These are phyloP conservation scores for Carex arenaria DNA, from an alignment of 202 grass and related monocot species.

Conservation along the genomic window DNA sequence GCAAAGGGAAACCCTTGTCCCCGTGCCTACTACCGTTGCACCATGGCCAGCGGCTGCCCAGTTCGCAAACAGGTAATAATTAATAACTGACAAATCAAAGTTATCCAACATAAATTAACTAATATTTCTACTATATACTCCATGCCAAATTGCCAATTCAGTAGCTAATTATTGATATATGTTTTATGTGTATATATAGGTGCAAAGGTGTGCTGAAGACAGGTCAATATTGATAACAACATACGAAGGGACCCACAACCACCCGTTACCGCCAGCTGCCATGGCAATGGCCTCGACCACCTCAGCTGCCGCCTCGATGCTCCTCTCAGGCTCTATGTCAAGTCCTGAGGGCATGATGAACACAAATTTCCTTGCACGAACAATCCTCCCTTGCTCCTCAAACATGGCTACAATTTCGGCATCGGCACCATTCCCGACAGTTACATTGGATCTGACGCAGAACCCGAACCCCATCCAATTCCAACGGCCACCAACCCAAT, in stretches of 20 bases:
- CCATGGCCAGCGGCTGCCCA: conserved; percentile 85
- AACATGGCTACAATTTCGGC: conserved; percentile 92
- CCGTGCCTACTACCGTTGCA: conserved; percentile 92
- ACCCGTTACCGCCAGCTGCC: conserved; percentile 80
- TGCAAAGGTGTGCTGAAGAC: conserved; percentile 89
- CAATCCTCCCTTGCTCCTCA: conserved; percentile 77
- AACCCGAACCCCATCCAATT: conserved; percentile 34
- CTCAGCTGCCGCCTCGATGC: conserved; percentile 71
- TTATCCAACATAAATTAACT: neutral
- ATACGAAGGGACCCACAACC: conserved; percentile 90
- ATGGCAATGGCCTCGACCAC: conserved; percentile 97
- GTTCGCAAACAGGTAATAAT: conserved; percentile 76
- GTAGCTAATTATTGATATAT: neutral
- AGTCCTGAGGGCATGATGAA: conserved; percentile 60
- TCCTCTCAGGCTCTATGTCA: conserved; percentile 80
- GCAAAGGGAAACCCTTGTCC: conserved; percentile 94
- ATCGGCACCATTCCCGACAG: conserved; percentile 81
- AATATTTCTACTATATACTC: neutral
- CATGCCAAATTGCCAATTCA: neutral
- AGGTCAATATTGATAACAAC: conserved; percentile 76
- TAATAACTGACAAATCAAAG: neutral
- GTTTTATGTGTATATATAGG: conserved; percentile 33
- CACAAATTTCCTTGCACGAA: conserved; percentile 66
- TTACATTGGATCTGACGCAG: conserved; percentile 86
- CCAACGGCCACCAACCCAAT: conserved; percentile 31